phyloP scores from a whole-genome alignment of 2,329 filamentous ascomycete genomes.

The Diaporthe nobilis region DNA sequence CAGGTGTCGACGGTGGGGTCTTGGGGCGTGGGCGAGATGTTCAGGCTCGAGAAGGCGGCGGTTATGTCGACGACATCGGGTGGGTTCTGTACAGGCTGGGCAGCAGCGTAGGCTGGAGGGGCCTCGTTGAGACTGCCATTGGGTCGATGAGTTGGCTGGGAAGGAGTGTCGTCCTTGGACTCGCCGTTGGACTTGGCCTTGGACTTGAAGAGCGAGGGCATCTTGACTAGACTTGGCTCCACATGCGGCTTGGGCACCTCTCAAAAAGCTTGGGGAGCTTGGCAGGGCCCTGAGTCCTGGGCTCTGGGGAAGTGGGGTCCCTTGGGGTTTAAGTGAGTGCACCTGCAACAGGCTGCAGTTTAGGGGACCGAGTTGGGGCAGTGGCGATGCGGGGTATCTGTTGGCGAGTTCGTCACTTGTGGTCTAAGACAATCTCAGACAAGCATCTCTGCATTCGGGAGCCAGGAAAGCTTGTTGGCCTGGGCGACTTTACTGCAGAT shows the following conservation, averaged over 20 bases:
- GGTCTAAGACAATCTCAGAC: background rate
- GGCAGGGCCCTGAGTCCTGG: background rate
- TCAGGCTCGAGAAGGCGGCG: slow-evolving; percentile 55
- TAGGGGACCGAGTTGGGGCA: background rate
- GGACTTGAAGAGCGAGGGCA: slow-evolving; percentile 26
- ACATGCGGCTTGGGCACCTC: background rate
- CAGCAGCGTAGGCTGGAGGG: slow-evolving; percentile 5
- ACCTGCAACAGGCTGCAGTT: background rate
- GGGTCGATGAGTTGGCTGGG: slow-evolving; percentile 14
- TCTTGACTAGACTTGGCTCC: background rate
- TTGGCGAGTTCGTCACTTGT: background rate
- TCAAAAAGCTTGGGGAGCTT: slow-evolving; percentile 3
- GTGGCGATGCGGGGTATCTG: background rate
- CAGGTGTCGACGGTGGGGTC: slow-evolving; percentile 69
- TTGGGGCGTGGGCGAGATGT: slow-evolving; percentile 48
- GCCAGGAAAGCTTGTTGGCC: background rate
- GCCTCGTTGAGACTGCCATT: background rate
- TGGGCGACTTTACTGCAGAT: background rate
- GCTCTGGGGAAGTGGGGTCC: slow-evolving; percentile 14
- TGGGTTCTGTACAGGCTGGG: background rate
- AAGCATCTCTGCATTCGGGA: background rate
- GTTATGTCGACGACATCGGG: slow-evolving; percentile 56
- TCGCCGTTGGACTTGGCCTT: slow-evolving; percentile 10
- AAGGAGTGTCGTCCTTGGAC: background rate
- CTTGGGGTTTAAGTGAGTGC: background rate